Conservation (phyloP, 2,329 filamentous ascomycete species). For the Penicillium sp. region DNA sequence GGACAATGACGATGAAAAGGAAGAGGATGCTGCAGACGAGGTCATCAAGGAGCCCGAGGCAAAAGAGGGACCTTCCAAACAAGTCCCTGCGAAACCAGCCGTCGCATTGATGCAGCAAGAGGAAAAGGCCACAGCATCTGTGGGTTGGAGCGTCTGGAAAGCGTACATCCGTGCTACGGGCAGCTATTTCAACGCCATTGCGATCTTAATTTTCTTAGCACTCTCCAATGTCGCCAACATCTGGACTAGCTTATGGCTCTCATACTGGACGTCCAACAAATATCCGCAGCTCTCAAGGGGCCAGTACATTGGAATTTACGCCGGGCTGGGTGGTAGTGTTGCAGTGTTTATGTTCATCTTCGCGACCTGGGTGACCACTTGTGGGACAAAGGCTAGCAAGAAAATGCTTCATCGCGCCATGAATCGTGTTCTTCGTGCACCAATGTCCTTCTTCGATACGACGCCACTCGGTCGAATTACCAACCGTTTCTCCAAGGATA, state of each 20-base stretch:
- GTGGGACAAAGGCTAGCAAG: constrained; percentile 76
- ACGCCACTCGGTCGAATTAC: constrained; percentile 92
- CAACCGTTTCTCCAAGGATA: constrained; percentile 91
- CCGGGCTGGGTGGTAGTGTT: constrained; percentile 64
- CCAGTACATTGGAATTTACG: constrained; percentile 64
- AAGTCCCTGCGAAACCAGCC: constrained; percentile 10
- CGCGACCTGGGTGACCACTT: constrained; percentile 68
- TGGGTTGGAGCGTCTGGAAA: constrained; percentile 72
- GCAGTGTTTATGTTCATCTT: constrained; percentile 73
- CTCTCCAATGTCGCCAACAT: constrained; percentile 80
- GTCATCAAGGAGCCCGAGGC: constrained; percentile 32
- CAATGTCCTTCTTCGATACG: constrained; percentile 92
- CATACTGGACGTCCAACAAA: constrained; percentile 82
- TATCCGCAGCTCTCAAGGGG: constrained; percentile 59
- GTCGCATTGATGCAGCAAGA: constrained; percentile 45
- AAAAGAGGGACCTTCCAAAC: constrained; percentile 12
- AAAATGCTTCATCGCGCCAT: constrained; percentile 76
- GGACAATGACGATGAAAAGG: constrained; percentile 46
- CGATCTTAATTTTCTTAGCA: constrained; percentile 59
- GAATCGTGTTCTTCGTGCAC: constrained; percentile 61
- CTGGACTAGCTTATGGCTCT: constrained; percentile 82
- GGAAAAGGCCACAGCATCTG: constrained; percentile 63
- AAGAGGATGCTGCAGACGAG: constrained; percentile 45
- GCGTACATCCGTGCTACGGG: constrained; percentile 71
- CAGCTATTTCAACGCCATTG: constrained; percentile 57